These are phyloP conservation scores for Sporormia fimetaria DNA, from an alignment of 495 filamentous ascomycete genomes.

Conservation along the genomic window DNA sequence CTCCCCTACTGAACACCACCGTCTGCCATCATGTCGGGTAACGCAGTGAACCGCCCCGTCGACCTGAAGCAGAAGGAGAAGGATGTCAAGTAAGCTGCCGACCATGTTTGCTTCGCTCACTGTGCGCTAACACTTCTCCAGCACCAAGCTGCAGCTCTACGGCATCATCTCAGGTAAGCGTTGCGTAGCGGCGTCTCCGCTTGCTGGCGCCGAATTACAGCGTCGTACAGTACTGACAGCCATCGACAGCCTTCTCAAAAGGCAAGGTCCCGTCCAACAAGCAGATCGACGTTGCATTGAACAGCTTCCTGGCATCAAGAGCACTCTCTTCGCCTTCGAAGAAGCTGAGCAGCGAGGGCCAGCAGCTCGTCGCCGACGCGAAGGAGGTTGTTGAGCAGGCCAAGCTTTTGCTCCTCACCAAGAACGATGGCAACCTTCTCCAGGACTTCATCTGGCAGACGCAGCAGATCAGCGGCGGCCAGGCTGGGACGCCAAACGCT, in stretches of 20 bases:
- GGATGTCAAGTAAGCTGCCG: no score
- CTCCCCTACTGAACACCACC: neutral
- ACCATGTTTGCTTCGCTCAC: no score
- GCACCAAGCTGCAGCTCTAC: slow-evolving; percentile 85
- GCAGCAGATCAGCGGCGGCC: slow-evolving; percentile 52
- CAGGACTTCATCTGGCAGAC: slow-evolving; percentile 97
- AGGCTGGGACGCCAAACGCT: slow-evolving; percentile 46
- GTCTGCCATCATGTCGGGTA: slow-evolving; percentile 3
- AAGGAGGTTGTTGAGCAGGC: slow-evolving; percentile 77
- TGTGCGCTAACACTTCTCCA: no score
- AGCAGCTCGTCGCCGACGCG: slow-evolving; percentile 62
- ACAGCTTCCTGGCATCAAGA: slow-evolving; percentile 61
- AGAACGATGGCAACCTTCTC: slow-evolving; percentile 87
- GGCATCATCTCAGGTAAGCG: slow-evolving; percentile 68
- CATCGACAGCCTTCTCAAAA: slow-evolving; percentile 58
- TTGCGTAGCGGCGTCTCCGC: no score
- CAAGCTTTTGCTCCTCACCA: slow-evolving; percentile 77
- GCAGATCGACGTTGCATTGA: slow-evolving; percentile 89
- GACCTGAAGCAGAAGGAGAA: slow-evolving; percentile 33
- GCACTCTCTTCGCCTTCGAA: slow-evolving; percentile 58
- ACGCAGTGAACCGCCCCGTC: slow-evolving; percentile 37
- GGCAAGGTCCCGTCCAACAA: slow-evolving; percentile 77
- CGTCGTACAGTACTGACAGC: no score
- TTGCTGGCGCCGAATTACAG: no score
- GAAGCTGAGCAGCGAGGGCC: slow-evolving; percentile 74